A percentile compares a stretch with the other conserved stretches of the same genome.
Conservation (phyloP, 805 yeast genomes). For the Allodekkera sacchari region DNA sequence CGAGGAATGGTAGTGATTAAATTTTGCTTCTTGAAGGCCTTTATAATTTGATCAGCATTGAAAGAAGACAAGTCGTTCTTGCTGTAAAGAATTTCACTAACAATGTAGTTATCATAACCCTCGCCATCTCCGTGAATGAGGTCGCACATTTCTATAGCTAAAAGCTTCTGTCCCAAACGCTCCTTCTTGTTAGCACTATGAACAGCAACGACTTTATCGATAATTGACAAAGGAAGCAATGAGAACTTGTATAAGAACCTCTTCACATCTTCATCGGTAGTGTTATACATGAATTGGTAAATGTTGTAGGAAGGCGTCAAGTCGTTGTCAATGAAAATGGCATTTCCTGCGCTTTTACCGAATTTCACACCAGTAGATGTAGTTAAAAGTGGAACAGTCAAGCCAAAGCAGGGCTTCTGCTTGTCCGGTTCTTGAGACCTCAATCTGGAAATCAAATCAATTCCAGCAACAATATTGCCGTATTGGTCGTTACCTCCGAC, state of each 20-base stretch:
- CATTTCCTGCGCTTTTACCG: conserved; percentile 97
- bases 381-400: conserved; percentile 85
- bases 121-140: conserved; percentile 77
- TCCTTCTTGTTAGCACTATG: conserved; percentile 55
- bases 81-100: conserved; percentile 57
- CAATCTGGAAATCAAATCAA: conserved; percentile 71
- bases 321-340: conserved; percentile 73
- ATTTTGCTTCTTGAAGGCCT: conserved; percentile 51
- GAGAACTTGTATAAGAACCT: conserved; percentile 72
- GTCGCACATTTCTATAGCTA: conserved; percentile 83
- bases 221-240: conserved; percentile 55
- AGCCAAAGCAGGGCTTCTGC: conserved; percentile 43
- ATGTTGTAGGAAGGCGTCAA: conserved; percentile 74
- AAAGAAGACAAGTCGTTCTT: conserved; percentile 24
- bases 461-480: conserved; percentile 96
- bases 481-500: conserved; percentile 97
- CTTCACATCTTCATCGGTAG: conserved; percentile 68
- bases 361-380: conserved; percentile 88
- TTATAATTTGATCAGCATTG: conserved; percentile 40
- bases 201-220: conserved; percentile 40
- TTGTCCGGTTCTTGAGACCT: conserved; percentile 12
- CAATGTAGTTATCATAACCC: conserved; percentile 57
- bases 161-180: conserved; percentile 63
- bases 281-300: conserved; percentile 77
- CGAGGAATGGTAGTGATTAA: conserved; percentile 34